Base-by-base conservation (phyloP, 2,329 filamentous ascomycete genomes). In the Exophiala dermatitidis region DNA sequence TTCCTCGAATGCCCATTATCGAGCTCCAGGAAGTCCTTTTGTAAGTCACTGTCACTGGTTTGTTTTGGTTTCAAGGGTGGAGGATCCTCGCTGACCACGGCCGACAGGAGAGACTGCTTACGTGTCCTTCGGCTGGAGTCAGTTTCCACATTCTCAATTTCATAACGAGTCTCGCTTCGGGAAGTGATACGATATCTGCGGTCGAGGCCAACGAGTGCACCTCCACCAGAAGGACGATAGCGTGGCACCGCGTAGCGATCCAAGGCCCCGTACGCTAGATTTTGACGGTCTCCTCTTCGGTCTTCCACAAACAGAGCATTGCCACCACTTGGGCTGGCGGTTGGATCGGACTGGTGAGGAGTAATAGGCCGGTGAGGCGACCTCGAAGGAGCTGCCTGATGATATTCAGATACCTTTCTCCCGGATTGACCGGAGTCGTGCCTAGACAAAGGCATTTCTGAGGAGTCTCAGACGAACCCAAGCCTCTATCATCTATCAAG, bases 231-330 rank as follows among this genome's bases (percentile, higher is more conserved):
- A 4, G 88, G 83, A 56, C 77, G 77, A 65, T 94, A 96, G 2
- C 70, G 63, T 0, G 90, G 89, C 7, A 94, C 71, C 50, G 78
- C 79, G 59, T 86, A 86, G 34, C 80, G 81, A 66, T 95, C 83
- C 37, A 86, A 77, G 30, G 80, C 78, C 1, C 87, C 88, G 66
- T 90, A 96, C 29, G 78, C 78, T 42, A 85, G 68, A 60, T 93
- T 89, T 45, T 89, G 77, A 3, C 77, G 73, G 63, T 97, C 91
- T 0, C 91, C 90, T 64, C 82, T 83, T 40, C 74, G 81, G 68
- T 97, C 91, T 46, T 52, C 46, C 6, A 54, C 34, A 43, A 59
- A 59, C 41, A 47, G 41, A 32, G 57, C 42, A 10, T 50, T n/a
- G 26, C 28, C 38, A 28, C 48, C 34, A 45, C 8, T 5, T 26